phyloP scores from a whole-genome alignment of 352 stramenopile species.

The Globisporangium emineosum region DNA sequence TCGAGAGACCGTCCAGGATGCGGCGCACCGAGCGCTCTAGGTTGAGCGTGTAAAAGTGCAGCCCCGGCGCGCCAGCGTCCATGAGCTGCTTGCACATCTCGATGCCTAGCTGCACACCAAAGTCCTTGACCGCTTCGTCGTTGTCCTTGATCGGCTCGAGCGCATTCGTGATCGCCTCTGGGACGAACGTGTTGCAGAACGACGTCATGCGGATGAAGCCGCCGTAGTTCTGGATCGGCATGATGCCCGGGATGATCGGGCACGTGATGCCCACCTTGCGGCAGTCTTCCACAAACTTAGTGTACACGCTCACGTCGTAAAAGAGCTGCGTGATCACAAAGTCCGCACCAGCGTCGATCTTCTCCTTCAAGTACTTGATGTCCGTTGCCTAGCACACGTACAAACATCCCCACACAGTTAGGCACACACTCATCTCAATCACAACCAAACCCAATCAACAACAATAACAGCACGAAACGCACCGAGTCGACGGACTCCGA shows the following conservation, averaged over 20 bases:
- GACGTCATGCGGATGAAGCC: conserved; percentile 98
- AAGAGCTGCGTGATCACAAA: conserved; percentile 99
- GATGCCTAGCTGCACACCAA: conserved; percentile 93
- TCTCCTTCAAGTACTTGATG: conserved; percentile 97
- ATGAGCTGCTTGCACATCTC: conserved; percentile 94
- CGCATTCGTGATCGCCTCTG: conserved; percentile 69
- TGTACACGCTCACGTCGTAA: conserved; percentile 96
- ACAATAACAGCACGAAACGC: not conserved
- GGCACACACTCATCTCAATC: not conserved
- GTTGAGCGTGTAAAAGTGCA: conserved; percentile 96
- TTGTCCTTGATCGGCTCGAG: conserved; percentile 96
- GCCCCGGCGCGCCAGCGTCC: conserved; percentile 76
- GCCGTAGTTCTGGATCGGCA: conserved; percentile 98
- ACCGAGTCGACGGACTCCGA: conserved; percentile 74
- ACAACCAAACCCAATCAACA: not conserved
- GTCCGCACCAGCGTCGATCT: conserved; percentile 96
- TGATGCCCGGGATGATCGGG: conserved; percentile 98
- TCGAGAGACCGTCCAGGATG: conserved; percentile 83
- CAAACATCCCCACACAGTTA: not conserved
- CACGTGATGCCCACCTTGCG: conserved; percentile 89
- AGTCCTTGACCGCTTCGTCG: conserved; percentile 94
- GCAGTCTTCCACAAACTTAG: conserved; percentile 92
- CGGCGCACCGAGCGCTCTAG: conserved; percentile 87
- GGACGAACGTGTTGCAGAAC: conserved; percentile 96
- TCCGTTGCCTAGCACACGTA: conserved; percentile 71